Evolutionary conservation across 257 asterid species (phyloP).

Genomic region (Solanum gracilifrons): DNA sequence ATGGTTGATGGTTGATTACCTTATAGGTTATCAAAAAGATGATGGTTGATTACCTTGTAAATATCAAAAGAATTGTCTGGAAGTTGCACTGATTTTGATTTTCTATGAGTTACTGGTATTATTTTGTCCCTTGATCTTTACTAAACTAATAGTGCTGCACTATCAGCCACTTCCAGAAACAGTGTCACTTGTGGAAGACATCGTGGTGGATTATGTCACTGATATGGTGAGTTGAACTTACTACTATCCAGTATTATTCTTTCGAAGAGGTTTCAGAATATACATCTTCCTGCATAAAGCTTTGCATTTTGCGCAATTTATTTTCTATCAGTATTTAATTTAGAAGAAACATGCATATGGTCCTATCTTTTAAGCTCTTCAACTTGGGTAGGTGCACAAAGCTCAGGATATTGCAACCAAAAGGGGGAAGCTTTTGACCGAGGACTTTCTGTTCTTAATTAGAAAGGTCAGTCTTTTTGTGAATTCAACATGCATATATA

Average conservation of each 20-base stretch:
- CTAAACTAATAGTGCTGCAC: constrained; percentile 1
- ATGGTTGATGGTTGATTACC: background rate
- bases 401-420: constrained; percentile 78
- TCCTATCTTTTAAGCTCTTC: background rate
- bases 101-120: background rate
- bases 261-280: background rate
- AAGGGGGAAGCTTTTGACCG: constrained; percentile 82
- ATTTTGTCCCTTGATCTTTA: background rate
- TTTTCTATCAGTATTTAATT: background rate
- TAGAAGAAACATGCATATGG: background rate
- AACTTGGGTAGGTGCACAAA: constrained; percentile 54
- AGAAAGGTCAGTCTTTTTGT: constrained; percentile 50
- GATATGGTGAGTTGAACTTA: constrained; percentile 46
- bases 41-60: background rate
- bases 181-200: constrained; percentile 77
- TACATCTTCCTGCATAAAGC: background rate
- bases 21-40: background rate
- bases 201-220: constrained; percentile 88
- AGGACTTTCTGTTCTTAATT: constrained; percentile 75
- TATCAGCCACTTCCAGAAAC: constrained; percentile 92
- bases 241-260: background rate
- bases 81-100: background rate
- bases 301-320: background rate
- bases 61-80: background rate
- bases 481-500: background rate